Evolutionary conservation across 2,329 filamentous ascomycete species (phyloP).

Genomic region (Juglanconis oblonga): DNA sequence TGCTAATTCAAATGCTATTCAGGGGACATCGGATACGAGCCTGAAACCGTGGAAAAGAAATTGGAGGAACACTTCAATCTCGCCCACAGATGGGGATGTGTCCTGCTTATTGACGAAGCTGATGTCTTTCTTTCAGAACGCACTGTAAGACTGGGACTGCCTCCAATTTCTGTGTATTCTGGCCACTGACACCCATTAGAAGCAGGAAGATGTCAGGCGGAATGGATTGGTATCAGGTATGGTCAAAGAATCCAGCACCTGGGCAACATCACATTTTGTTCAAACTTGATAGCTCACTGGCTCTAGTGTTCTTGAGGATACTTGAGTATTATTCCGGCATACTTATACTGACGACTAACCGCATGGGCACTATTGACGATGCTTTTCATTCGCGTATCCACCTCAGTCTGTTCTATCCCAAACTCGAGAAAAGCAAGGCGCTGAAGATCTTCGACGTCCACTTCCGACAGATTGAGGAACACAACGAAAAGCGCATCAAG

Average conservation of each 20-base stretch:
- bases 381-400: constrained; percentile 39
- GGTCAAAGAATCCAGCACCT: neutral
- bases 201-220: constrained; percentile 23
- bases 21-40: too few species aligned
- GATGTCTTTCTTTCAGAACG: constrained; percentile 24
- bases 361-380: constrained; percentile 38
- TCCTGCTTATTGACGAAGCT: constrained; percentile 25
- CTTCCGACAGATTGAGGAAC: neutral
- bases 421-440: constrained; percentile 19
- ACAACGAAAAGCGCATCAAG: constrained; percentile 2
- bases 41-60: neutral
- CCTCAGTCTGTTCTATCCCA: constrained; percentile 32
- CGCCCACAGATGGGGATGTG: constrained; percentile 22
- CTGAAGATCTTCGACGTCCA: constrained; percentile 19
- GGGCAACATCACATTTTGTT: too few species aligned
- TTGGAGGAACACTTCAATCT: constrained; percentile 23
- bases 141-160: neutral
- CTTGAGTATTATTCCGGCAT: constrained; percentile 36
- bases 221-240: constrained; percentile 30
- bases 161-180: too few species aligned
- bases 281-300: neutral
- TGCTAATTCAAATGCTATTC: too few species aligned
- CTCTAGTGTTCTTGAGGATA: constrained; percentile 31
- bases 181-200: neutral
- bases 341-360: constrained; percentile 39